These are phyloP conservation scores for Epichloe elymi DNA, from an alignment of 2,329 filamentous ascomycete species.

Conservation along the genomic window DNA sequence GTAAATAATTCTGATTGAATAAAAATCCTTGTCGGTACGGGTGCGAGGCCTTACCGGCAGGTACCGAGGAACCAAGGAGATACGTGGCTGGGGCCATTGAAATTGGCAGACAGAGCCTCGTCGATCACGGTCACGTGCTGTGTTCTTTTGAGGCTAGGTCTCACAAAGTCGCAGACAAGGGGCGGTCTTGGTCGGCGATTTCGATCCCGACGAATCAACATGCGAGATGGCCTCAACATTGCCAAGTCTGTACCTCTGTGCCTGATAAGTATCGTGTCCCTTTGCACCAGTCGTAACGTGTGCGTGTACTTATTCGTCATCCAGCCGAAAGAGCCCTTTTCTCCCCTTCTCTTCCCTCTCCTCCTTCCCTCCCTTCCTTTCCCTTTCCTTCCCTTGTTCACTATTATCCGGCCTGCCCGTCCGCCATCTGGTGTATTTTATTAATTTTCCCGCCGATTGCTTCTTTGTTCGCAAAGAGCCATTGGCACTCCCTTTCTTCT, in stretches of 20 bases:
- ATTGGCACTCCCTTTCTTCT: conserved; percentile 16
- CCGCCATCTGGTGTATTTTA: conserved; percentile 10
- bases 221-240: conserved; percentile 8
- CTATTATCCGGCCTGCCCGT: conserved; percentile 10
- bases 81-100: too few relatives aligned
- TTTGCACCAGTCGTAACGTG: not conserved
- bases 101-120: too few relatives aligned
- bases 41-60: too few relatives aligned
- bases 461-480: not conserved
- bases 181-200: not conserved
- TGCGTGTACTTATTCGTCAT: conserved; percentile 2
- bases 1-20: too few relatives aligned
- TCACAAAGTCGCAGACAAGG: not conserved
- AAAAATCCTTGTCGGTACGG: too few relatives aligned
- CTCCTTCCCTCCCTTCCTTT: conserved; percentile 8
- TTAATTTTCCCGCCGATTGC: conserved; percentile 5
- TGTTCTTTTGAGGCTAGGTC: not conserved
- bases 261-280: not conserved
- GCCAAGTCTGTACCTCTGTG: too few relatives aligned
- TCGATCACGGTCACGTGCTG: conserved; percentile 4
- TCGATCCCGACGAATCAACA: conserved; percentile 20
- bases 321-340: not conserved
- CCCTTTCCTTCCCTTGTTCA: conserved; percentile 10
- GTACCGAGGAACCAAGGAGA: too few relatives aligned
- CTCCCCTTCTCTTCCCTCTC: conserved; percentile 7